Evolutionary conservation across 495 filamentous ascomycete species (phyloP).

Genomic region (Copromyces sp.): DNA sequence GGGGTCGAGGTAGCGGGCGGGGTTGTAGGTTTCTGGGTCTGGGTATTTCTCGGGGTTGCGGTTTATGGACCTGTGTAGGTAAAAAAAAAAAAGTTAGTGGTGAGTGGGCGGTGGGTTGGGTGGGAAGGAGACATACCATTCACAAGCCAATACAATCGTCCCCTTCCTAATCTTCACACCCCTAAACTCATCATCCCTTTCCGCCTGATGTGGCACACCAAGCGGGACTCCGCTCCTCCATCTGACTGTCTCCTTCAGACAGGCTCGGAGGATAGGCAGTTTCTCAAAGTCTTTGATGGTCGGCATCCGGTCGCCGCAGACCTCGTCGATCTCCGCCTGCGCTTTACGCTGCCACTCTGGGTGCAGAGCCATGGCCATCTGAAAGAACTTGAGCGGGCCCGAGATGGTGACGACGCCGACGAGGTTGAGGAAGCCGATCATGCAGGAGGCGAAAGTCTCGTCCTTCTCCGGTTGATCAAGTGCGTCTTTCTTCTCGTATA

Average conservation of each 20-base stretch:
- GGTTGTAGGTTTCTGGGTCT: slow-evolving; percentile 44
- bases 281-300: slow-evolving; percentile 35
- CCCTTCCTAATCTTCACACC: slow-evolving; percentile 43
- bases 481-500: slow-evolving; percentile 21
- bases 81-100: background rate
- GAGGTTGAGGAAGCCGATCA: slow-evolving; percentile 38
- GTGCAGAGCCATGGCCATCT: slow-evolving; percentile 39
- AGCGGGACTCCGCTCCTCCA: slow-evolving; percentile 48
- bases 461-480: slow-evolving; percentile 30
- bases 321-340: slow-evolving; percentile 50
- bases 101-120: background rate
- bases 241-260: slow-evolving; percentile 49
- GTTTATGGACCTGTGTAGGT: slow-evolving; percentile 39
- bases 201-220: slow-evolving; percentile 42
- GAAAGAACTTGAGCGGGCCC: slow-evolving; percentile 37
- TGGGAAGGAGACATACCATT: slow-evolving; percentile 28
- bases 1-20: slow-evolving; percentile 43
- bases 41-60: slow-evolving; percentile 38
- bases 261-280: slow-evolving; percentile 44
- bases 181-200: slow-evolving; percentile 38
- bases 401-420: slow-evolving; percentile 40
- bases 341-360: slow-evolving; percentile 38
- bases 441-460: slow-evolving; percentile 37
- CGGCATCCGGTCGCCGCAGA: slow-evolving; percentile 43
- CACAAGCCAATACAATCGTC: slow-evolving; percentile 43